Percentiles rank a stretch among this genome's conserved stretches.
phyloP scores from a whole-genome alignment of 2,329 filamentous ascomycete species.

The Fusarium sarcochroum region DNA sequence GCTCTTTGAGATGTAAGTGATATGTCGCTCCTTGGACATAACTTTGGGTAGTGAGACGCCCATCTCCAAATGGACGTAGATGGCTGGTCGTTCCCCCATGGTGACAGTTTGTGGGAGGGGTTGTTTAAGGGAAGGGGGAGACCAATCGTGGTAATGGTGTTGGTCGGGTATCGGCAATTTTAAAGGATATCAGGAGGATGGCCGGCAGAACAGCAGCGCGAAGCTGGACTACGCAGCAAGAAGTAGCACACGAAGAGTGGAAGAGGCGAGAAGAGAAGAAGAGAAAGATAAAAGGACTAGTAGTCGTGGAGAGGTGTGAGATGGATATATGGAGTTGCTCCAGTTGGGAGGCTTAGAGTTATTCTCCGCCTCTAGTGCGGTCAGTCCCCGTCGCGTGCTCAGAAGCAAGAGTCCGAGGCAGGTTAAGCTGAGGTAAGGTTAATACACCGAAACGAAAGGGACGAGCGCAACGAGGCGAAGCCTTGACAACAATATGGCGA shows the following conservation, averaged over 20 bases:
- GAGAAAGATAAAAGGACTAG: neutral
- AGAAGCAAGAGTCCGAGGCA: constrained; percentile 17
- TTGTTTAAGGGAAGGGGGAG: neutral
- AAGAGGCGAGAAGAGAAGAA: neutral
- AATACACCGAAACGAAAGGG: constrained; percentile 1
- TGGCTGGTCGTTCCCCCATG: constrained; percentile 50
- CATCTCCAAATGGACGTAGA: constrained; percentile 67
- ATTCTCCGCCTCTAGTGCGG: constrained; percentile 34
- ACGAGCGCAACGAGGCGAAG: constrained; percentile 25
- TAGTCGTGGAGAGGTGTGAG: constrained; percentile 17
- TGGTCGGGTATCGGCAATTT: neutral
- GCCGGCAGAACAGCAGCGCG: neutral
- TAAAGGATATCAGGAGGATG: neutral
- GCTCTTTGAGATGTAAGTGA: constrained; percentile 64
- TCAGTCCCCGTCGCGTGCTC: constrained; percentile 3
- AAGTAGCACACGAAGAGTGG: neutral
- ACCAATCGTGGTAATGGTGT: neutral
- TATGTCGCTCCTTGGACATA: constrained; percentile 59
- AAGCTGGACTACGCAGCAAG: neutral
- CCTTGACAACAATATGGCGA: constrained; percentile 9
- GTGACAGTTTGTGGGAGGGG: neutral
- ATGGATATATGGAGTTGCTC: constrained; percentile 18
- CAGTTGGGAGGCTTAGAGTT: constrained; percentile 37
- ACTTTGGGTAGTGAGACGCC: constrained; percentile 65
- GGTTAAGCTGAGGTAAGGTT: constrained; percentile 28